Percentiles rank a stretch among this genome's conserved stretches.
These are phyloP conservation scores for Plasmodium ovale DNA, from an alignment of 169 alveolate genomes.

Conservation along the genomic window DNA sequence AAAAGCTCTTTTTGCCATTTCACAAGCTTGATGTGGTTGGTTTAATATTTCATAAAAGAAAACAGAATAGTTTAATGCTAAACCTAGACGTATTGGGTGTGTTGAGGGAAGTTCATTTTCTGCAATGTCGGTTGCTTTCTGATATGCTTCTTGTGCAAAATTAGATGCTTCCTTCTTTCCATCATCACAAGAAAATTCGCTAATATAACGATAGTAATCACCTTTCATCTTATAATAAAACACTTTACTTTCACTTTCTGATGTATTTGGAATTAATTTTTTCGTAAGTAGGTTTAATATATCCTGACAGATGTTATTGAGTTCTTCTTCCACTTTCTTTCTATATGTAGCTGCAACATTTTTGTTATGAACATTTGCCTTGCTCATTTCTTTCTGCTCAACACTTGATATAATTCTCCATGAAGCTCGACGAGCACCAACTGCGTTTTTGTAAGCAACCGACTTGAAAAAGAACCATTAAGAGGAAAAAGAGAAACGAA, in stretches of 20 bases:
- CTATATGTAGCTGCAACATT: constrained; percentile 94
- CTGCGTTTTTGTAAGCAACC: constrained; percentile 99
- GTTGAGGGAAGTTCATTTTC: constrained; percentile 95
- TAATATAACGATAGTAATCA: constrained; percentile 98
- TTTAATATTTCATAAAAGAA: constrained; percentile 98
- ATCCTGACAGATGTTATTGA: constrained; percentile 94
- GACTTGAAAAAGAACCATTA: constrained; percentile 84
- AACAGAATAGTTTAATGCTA: constrained; percentile 97
- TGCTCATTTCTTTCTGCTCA: constrained; percentile 97
- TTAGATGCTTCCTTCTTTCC: constrained; percentile 95
- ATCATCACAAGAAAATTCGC: constrained; percentile 97
- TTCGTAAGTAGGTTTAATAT: constrained; percentile 92
- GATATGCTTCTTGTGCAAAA: constrained; percentile 96
- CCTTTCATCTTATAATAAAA: constrained; percentile 99
- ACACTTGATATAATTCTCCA: constrained; percentile 97
- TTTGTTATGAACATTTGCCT: constrained; percentile 92
- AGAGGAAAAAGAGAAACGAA: background rate
- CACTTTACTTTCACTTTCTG: constrained; percentile 94
- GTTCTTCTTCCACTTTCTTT: constrained; percentile 95
- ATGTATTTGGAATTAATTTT: constrained; percentile 93
- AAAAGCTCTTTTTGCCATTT: constrained; percentile 97
- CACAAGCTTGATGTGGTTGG: constrained; percentile 99
- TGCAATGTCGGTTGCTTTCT: constrained; percentile 96
- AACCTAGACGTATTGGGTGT: constrained; percentile 98
- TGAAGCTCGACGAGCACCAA: constrained; percentile 98